These are phyloP conservation scores for Sugiyamaella grinbergsii DNA, from an alignment of 1,139 yeast species.

Conservation along the genomic window DNA sequence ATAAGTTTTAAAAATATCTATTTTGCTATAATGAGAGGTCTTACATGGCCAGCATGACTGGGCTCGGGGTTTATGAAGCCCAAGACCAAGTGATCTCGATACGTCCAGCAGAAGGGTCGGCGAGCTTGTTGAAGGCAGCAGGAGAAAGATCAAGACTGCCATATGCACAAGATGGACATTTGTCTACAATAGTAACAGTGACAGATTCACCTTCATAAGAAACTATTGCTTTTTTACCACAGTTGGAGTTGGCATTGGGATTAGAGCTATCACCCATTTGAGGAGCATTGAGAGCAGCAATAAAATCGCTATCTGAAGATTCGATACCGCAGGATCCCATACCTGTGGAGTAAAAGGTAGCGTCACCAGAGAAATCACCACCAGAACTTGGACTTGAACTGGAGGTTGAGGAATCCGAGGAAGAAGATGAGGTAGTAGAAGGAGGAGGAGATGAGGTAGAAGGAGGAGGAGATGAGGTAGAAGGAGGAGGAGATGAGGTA, in stretches of 20 bases:
- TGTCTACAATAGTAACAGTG: conserved; percentile 55
- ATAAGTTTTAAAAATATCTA: no score
- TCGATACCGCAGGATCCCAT: conserved; percentile 64
- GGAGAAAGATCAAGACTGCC: conserved; percentile 57
- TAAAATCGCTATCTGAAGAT: conserved; percentile 51
- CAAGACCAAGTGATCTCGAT: conserved; percentile 50
- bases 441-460: conserved; percentile 1
- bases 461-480: not conserved
- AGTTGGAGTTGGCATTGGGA: conserved; percentile 49
- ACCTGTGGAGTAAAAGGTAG: conserved; percentile 61
- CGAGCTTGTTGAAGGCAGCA: conserved; percentile 53
- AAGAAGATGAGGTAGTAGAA: conserved; percentile 13
- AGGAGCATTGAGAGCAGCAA: conserved; percentile 46
- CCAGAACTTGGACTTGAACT: conserved; percentile 24
- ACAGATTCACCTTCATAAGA: conserved; percentile 50
- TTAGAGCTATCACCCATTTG: conserved; percentile 40
- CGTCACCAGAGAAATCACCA: conserved; percentile 50
- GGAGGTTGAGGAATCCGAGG: conserved; percentile 18
- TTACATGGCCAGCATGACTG: conserved; percentile 15
- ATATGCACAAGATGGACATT: conserved; percentile 54
- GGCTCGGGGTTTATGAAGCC: not conserved
- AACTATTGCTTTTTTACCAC: conserved; percentile 53
- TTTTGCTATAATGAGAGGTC: no score
- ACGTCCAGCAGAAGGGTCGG: conserved; percentile 51
- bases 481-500: not conserved